A percentile compares a stretch with the other conserved stretches of the same genome.
Evolutionary conservation across 1,139 yeast genomes (phyloP).

Genomic region (Zygoascus meyerae): DNA sequence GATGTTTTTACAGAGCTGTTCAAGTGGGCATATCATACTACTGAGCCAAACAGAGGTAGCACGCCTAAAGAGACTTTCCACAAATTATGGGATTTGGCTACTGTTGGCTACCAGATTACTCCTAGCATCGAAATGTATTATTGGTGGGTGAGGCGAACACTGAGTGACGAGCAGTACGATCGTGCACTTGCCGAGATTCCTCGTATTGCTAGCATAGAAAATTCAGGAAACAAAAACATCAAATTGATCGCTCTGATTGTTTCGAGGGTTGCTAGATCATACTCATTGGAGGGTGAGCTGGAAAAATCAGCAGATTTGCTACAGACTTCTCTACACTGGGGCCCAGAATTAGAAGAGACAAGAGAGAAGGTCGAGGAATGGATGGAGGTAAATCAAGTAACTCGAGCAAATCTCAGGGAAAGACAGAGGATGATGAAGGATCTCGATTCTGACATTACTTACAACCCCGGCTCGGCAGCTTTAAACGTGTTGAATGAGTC

Average conservation of each 20-base stretch:
- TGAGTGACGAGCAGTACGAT: conserved; percentile 11
- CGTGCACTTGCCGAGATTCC: conserved; percentile 8
- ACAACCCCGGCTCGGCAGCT: no score
- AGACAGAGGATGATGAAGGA: no score
- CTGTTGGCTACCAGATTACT: conserved; percentile 13
- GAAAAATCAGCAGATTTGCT: conserved; percentile 23
- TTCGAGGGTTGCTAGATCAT: conserved; percentile 14
- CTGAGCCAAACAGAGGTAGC: conserved; percentile 24
- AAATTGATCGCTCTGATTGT: conserved; percentile 12
- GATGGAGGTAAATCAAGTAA: not conserved
- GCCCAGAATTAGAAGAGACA: conserved; percentile 12
- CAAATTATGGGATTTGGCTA: conserved; percentile 25
- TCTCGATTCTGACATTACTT: no score
- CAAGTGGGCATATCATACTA: conserved; percentile 25
- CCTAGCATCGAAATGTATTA: conserved; percentile 22
- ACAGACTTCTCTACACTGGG: conserved; percentile 19
- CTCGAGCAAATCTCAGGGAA: not conserved
- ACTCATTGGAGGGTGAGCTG: conserved; percentile 15
- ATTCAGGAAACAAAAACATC: conserved; percentile 8
- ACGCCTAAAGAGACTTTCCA: conserved; percentile 23
- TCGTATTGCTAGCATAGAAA: conserved; percentile 8
- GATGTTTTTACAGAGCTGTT: conserved; percentile 28
- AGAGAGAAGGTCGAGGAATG: conserved; percentile 6
- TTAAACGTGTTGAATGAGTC: no score
- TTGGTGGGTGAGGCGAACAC: conserved; percentile 15